Evolutionary conservation across 768 basidiomycete genomes (phyloP).

Genomic region (Agrocybe pediades): DNA sequence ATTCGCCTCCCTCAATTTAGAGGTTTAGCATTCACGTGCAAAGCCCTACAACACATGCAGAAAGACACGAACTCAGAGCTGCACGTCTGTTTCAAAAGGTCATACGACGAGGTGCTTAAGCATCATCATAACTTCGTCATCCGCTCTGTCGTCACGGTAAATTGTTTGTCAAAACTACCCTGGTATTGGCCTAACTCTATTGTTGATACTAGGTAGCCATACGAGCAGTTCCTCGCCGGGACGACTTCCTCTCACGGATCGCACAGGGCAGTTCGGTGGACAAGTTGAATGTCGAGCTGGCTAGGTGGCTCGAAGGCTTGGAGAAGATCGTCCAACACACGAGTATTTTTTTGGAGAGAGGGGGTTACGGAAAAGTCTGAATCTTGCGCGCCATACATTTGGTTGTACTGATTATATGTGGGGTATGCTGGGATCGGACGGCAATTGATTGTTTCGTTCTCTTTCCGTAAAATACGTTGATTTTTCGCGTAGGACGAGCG

Average conservation of each 20-base stretch:
- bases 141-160: slow-evolving; percentile 62
- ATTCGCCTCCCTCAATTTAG: slow-evolving; percentile 31
- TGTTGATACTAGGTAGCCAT: slow-evolving; percentile 48
- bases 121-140: slow-evolving; percentile 71
- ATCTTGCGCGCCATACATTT: too few relatives aligned
- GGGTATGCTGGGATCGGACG: too few relatives aligned
- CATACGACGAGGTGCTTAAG: slow-evolving; percentile 68
- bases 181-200: too few relatives aligned
- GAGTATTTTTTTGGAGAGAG: slow-evolving; percentile 47
- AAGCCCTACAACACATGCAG: slow-evolving; percentile 68
- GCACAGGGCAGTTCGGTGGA: slow-evolving; percentile 57
- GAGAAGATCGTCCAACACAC: slow-evolving; percentile 53
- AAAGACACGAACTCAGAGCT: slow-evolving; percentile 52
- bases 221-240: slow-evolving; percentile 59
- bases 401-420: too few relatives aligned
- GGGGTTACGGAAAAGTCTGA: slow-evolving; percentile 27
- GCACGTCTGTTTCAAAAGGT: slow-evolving; percentile 67
- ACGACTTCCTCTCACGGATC: slow-evolving; percentile 64
- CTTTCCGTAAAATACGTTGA: too few relatives aligned
- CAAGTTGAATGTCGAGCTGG: slow-evolving; percentile 54
- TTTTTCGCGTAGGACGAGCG: too few relatives aligned
- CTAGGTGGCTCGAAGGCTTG: slow-evolving; percentile 62
- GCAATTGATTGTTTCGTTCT: too few relatives aligned
- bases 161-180: not conserved
- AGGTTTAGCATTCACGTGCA: slow-evolving; percentile 68